These are phyloP conservation scores for Fusarium nygamai DNA, from an alignment of 2,329 filamentous ascomycete genomes.

Conservation along the genomic window DNA sequence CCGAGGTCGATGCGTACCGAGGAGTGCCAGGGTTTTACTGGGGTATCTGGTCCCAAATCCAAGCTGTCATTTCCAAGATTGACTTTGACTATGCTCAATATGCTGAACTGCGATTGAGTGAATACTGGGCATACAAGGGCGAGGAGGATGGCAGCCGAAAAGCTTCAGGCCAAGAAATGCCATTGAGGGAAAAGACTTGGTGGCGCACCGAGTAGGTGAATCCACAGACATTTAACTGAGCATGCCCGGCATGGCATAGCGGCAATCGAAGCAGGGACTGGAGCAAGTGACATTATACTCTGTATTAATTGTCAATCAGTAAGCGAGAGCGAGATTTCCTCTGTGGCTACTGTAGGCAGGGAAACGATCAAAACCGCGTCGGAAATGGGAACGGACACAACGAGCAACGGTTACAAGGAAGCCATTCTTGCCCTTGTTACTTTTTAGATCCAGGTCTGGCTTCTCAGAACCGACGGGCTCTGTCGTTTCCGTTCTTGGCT, in stretches of 20 bases:
- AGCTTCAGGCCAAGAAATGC: conserved; percentile 65
- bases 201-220: conserved; percentile 50
- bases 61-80: conserved; percentile 92
- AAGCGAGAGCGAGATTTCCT: conserved; percentile 7
- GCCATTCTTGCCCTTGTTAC: conserved; percentile 6
- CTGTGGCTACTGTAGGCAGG: conserved; percentile 6
- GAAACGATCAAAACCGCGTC: conserved; percentile 9
- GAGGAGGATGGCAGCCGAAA: conserved; percentile 72
- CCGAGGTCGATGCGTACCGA: conserved; percentile 87
- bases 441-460: conserved; percentile 15
- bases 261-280: conserved; percentile 13
- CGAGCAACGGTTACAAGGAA: conserved; percentile 26
- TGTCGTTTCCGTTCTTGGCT: conserved; percentile 13
- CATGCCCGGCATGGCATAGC: not conserved
- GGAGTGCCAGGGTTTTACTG: conserved; percentile 90
- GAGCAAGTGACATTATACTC: conserved; percentile 10
- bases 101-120: conserved; percentile 83
- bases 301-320: conserved; percentile 5
- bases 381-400: conserved; percentile 25
- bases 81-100: conserved; percentile 97
- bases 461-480: conserved; percentile 23
- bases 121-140: conserved; percentile 93
- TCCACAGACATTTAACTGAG: not conserved
- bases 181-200: conserved; percentile 85
- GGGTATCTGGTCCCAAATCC: conserved; percentile 97